These are phyloP conservation scores for Cytidiella melzeri DNA, from an alignment of 768 basidiomycete species.

Conservation along the genomic window DNA sequence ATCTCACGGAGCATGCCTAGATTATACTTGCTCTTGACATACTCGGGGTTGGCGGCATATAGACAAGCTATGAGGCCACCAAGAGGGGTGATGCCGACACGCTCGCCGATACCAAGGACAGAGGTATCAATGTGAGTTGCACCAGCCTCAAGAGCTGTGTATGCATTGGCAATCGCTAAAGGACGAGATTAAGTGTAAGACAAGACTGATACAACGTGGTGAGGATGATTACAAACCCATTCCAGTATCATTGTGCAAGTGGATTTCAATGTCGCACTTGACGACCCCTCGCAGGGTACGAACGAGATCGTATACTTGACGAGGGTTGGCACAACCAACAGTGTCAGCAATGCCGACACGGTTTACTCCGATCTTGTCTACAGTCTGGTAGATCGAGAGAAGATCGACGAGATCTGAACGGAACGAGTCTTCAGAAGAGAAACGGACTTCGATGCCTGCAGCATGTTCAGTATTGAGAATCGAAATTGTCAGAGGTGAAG, in stretches of 20 bases:
- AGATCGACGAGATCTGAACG: conserved; percentile 98
- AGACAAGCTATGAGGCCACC: conserved; percentile 96
- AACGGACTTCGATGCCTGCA: conserved; percentile 84
- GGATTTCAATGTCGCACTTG: conserved; percentile 94
- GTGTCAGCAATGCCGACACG: conserved; percentile 99
- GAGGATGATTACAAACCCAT: too few species aligned
- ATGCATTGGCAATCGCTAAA: conserved; percentile 94
- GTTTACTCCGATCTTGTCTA: conserved; percentile 99
- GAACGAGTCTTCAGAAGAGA: conserved; percentile 99
- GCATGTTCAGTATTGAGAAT: background rate
- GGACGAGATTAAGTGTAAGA: background rate
- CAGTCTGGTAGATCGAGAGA: conserved; percentile 97
- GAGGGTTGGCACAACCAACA: conserved; percentile 96
- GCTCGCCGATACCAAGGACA: conserved; percentile 96
- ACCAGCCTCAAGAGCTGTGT: conserved; percentile 96
- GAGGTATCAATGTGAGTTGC: conserved; percentile 99
- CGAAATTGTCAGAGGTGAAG: background rate
- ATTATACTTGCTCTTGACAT: conserved; percentile 99
- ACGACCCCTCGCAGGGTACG: conserved; percentile 95
- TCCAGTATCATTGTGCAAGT: conserved; percentile 98
- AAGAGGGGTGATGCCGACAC: conserved; percentile 97
- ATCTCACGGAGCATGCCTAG: conserved; percentile 95
- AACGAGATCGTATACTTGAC: conserved; percentile 98
- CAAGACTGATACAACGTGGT: too few species aligned
- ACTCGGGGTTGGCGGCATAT: conserved; percentile 95